Conservation (phyloP, 2,329 filamentous ascomycete species). For the Clarireedia monteithiana region DNA sequence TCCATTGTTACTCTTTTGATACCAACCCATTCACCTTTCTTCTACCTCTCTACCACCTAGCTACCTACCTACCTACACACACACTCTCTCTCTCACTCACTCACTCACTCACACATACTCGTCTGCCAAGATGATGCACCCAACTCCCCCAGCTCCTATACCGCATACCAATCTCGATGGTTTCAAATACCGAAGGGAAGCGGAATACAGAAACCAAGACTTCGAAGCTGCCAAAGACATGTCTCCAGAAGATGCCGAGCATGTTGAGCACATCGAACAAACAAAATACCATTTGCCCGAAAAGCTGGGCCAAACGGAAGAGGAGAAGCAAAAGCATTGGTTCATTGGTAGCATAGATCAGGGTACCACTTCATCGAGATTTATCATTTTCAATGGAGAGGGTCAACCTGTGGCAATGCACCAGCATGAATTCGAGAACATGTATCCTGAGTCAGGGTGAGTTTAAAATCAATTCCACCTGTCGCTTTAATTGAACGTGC, state of each 20-base stretch:
- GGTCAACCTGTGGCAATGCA: constrained; percentile 75
- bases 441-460: constrained; percentile 79
- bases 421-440: constrained; percentile 80
- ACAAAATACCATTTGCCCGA: constrained; percentile 16
- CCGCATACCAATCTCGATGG: not conserved
- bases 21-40: not conserved
- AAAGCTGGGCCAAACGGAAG: constrained; percentile 15
- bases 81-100: not conserved
- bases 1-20: not conserved
- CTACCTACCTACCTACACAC: not conserved
- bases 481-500: not conserved
- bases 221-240: constrained; percentile 8
- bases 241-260: constrained; percentile 10
- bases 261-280: constrained; percentile 19
- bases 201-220: constrained; percentile 3
- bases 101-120: not conserved
- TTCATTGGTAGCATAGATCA: constrained; percentile 88
- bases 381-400: constrained; percentile 78
- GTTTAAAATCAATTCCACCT: constrained; percentile 27
- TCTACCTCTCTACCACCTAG: not conserved
- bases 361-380: constrained; percentile 81
- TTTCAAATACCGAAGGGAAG: constrained; percentile 1
- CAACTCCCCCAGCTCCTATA: not conserved
- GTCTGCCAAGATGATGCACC: constrained; percentile 8
- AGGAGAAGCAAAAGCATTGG: constrained; percentile 37